These are phyloP conservation scores for Plasmopara halstedii DNA, from an alignment of 352 stramenopile genomes.

Conservation along the genomic window DNA sequence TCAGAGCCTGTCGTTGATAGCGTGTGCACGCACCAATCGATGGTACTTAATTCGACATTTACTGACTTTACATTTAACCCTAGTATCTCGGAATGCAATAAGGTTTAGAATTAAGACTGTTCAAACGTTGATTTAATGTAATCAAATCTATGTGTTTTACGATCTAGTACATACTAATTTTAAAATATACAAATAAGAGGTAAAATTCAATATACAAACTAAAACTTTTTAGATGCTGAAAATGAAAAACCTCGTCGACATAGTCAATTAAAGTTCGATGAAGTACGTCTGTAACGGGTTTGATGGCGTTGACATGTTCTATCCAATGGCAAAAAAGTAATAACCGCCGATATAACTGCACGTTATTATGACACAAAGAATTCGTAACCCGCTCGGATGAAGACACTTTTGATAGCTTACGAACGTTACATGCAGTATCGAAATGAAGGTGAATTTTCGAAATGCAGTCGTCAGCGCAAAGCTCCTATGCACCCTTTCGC, in stretches of 20 bases:
- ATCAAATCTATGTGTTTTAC: too few species aligned
- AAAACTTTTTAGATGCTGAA: too few species aligned
- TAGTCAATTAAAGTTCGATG: not conserved
- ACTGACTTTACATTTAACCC: constrained; percentile 74
- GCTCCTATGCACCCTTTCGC: constrained; percentile 2
- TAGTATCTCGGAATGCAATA: constrained; percentile 37
- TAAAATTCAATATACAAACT: not conserved
- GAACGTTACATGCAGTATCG: not conserved
- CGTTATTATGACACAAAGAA: not conserved
- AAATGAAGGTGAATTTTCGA: constrained; percentile 2
- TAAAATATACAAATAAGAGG: not conserved
- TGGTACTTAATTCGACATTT: constrained; percentile 52
- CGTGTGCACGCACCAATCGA: constrained; percentile 59
- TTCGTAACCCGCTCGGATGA: too few species aligned
- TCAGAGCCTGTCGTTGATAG: constrained; percentile 68
- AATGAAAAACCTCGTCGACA: not conserved
- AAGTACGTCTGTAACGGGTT: constrained; percentile 14
- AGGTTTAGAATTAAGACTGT: constrained; percentile 18
- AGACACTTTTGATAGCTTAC: not conserved
- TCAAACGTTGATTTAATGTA: not conserved
- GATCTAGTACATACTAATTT: too few species aligned
- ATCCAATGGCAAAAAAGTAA: constrained; percentile 14
- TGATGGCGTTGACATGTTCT: constrained; percentile 11
- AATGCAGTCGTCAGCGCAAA: constrained; percentile 7
- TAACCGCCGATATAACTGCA: constrained; percentile 8